These are phyloP conservation scores for Coemansia sp. DNA, from an alignment of 192 early-diverging fungal species.

Conservation along the genomic window DNA sequence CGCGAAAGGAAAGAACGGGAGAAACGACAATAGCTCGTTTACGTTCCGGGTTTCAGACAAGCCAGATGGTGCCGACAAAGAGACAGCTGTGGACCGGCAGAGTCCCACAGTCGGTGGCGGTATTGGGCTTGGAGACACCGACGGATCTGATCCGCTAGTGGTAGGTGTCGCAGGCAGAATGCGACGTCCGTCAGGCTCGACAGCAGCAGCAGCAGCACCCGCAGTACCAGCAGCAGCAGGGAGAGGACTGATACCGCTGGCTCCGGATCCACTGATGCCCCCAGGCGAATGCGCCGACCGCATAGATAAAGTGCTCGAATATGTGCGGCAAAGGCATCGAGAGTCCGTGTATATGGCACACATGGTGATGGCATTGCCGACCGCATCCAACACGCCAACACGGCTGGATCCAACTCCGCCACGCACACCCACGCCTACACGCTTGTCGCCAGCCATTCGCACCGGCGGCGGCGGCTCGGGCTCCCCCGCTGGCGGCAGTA, in stretches of 20 bases:
- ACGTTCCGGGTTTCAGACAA: background rate
- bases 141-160: too few relatives aligned
- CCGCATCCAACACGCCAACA: constrained; percentile 20
- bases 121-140: too few relatives aligned
- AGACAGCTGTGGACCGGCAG: too few relatives aligned
- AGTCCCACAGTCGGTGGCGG: too few relatives aligned
- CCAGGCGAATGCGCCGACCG: constrained; percentile 33
- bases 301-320: constrained; percentile 35
- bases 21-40: background rate
- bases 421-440: background rate
- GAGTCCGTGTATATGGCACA: background rate
- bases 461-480: background rate
- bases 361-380: constrained; percentile 15
- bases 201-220: constrained; percentile 3
- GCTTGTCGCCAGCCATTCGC: background rate
- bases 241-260: background rate
- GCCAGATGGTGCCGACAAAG: background rate
- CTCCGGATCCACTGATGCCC: constrained; percentile 20
- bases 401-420: constrained; percentile 19
- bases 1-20: too few relatives aligned
- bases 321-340: constrained; percentile 31
- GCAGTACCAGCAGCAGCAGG: background rate
- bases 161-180: too few relatives aligned
- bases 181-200: too few relatives aligned
- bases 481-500: background rate